Evolutionary conservation across 805 yeast species (phyloP), one percentile per base, ranked within the genome.

Genomic region (Myxozyma lipomycoides): DNA sequence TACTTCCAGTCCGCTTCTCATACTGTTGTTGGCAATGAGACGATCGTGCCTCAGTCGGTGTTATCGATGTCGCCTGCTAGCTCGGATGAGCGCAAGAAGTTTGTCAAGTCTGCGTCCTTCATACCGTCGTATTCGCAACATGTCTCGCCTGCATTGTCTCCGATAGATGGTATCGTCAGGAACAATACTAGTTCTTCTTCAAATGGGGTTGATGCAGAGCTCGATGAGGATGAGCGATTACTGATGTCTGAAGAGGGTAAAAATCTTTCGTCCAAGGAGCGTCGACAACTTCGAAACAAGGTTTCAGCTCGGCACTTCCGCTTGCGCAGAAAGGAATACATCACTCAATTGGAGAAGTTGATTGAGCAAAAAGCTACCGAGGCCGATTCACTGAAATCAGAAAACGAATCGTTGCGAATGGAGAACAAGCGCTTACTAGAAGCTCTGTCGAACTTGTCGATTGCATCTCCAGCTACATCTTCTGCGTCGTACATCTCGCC

Each of bases 271-370:
- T 60, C 67, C 34, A 58, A 61, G 40, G 64, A 64, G 46, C 64
- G 67, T 18, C 55, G 67, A 6, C 67, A 64, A 45, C 57, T 64
- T 22, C 58, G 67, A 25, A 64, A 64, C 52, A 56, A 62, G 43
- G 65, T 64, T 21, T 59, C 64, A 3, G 67, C 67, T 10, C 55
- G 67, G 9, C 67, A 64, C 46, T 64, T 64, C 54, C 59, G 67
- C 9, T 56, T 62, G 36, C 58, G 67, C 12, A 45, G 67, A 22
- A 64, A 64, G 48, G 66, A 61, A 53, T 64, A 64, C 41, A 64
- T 64, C 51, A 48, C 64, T 15, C 64, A 64, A 32, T 59, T 64
- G n/a, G 67, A 64, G 46, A 51, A 49, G 37, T 53, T 61, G 17
- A 56, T 62, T 25, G 52, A 49, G 24, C 59, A 57, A 21, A 45